These are phyloP conservation scores for Erythrophleum fordii DNA, from an alignment of 306 rosid genomes.

Conservation along the genomic window DNA sequence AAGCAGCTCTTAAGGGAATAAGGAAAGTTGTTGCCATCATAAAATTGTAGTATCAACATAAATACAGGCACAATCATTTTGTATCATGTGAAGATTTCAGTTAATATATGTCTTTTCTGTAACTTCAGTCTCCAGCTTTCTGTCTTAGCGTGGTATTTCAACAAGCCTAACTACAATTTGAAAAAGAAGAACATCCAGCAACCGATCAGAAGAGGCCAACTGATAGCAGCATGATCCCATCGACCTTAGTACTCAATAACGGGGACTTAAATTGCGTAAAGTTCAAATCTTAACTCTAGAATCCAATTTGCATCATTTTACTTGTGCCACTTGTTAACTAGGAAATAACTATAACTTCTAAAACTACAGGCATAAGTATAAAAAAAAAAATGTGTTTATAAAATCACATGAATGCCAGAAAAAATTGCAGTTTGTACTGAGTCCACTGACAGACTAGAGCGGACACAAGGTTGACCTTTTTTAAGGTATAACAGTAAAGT, in stretches of 20 bases:
- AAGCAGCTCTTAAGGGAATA: background rate
- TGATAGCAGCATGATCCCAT: background rate
- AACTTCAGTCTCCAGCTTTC: background rate
- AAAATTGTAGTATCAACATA: background rate
- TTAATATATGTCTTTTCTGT: background rate
- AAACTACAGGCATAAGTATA: too few relatives aligned
- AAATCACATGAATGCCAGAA: too few relatives aligned
- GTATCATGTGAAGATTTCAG: background rate
- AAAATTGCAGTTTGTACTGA: too few relatives aligned
- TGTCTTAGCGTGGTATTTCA: background rate
- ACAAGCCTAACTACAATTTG: background rate
- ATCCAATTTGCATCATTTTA: slow-evolving; percentile 10
- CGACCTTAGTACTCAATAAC: background rate
- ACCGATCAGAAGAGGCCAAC: background rate
- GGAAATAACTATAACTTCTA: too few relatives aligned
- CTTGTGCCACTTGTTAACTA: background rate
- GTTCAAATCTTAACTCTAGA: background rate
- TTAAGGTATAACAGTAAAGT: too few relatives aligned
- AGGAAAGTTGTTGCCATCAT: background rate
- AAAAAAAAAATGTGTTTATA: too few relatives aligned
- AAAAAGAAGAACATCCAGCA: background rate
- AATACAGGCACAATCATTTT: background rate
- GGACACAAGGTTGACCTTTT: too few relatives aligned
- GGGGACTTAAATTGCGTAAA: background rate
- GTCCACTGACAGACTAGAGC: too few relatives aligned